These are phyloP conservation scores for Phlebiopsis flavidoalba DNA, from an alignment of 768 basidiomycete genomes.

Conservation along the genomic window DNA sequence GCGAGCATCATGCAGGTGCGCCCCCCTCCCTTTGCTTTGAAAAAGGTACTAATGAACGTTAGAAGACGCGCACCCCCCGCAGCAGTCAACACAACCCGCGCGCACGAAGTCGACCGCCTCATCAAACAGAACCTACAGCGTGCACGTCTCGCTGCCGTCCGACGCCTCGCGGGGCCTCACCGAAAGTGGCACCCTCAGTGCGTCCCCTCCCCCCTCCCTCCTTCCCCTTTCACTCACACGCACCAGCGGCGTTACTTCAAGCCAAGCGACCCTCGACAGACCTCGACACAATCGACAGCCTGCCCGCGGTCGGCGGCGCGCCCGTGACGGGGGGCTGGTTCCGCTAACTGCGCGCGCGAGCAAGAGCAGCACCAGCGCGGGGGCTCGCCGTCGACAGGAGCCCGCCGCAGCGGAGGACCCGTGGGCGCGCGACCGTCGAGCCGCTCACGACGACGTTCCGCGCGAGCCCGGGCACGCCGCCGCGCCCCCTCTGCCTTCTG, in stretches of 20 bases:
- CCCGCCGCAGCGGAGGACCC: background rate
- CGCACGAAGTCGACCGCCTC: constrained; percentile 32
- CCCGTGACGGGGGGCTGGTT: constrained; percentile 75
- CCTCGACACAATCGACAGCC: constrained; percentile 66
- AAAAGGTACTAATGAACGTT: background rate
- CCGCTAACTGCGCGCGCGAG: constrained; percentile 69
- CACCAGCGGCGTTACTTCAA: constrained; percentile 80
- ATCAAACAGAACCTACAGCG: constrained; percentile 55
- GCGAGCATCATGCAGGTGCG: constrained; percentile 34
- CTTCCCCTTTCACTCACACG: background rate
- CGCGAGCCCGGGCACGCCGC: constrained; percentile 14
- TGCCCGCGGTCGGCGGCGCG: constrained; percentile 61
- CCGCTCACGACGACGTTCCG: constrained; percentile 3
- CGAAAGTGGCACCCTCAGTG: constrained; percentile 53
- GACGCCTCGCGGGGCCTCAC: constrained; percentile 34
- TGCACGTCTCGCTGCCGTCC: constrained; percentile 41
- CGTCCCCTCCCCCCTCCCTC: constrained; percentile 19
- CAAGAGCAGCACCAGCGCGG: constrained; percentile 41
- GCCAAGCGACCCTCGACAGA: constrained; percentile 68
- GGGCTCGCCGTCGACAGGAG: constrained; percentile 16
- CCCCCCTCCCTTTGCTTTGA: constrained; percentile 3
- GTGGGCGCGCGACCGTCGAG: constrained; percentile 16
- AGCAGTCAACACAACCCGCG: constrained; percentile 29
- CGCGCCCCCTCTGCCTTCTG: constrained; percentile 6
- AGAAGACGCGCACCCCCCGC: constrained; percentile 37